Evolutionary conservation across 177 flowering plant genomes (phyloP).

Genomic region (Vitis hybrid): DNA sequence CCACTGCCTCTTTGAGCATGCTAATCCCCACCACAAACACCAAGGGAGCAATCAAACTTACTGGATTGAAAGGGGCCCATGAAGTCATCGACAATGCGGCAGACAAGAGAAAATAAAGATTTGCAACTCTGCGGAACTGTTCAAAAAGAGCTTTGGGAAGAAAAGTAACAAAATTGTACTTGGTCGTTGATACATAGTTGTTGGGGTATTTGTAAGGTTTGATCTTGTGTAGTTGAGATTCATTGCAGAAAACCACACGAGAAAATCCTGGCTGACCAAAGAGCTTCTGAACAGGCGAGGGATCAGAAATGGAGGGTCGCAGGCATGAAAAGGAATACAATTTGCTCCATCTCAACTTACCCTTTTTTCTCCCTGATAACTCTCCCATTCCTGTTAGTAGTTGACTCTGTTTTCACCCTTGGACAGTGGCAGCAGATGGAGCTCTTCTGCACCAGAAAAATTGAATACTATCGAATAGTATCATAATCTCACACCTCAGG

Average conservation of each 20-base stretch:
- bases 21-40: conserved; percentile 48
- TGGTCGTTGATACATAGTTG: conserved; percentile 38
- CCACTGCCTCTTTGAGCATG: conserved; percentile 45
- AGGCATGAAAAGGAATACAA: conserved; percentile 37
- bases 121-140: conserved; percentile 53
- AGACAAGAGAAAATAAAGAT: conserved; percentile 42
- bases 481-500: background rate
- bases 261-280: conserved; percentile 41
- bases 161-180: conserved; percentile 39
- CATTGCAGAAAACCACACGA: conserved; percentile 40
- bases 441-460: background rate
- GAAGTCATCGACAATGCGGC: conserved; percentile 31
- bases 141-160: conserved; percentile 48
- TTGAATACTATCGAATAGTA: background rate
- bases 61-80: conserved; percentile 25
- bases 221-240: conserved; percentile 24
- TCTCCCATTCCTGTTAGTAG: conserved; percentile 5
- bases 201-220: conserved; percentile 33
- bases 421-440: no score
- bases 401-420: no score
- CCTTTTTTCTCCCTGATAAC: conserved; percentile 21
- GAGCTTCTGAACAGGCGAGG: conserved; percentile 5
- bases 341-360: conserved; percentile 37
- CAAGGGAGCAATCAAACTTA: conserved; percentile 44
- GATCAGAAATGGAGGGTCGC: conserved; percentile 12